Evolutionary conservation across 2,329 filamentous ascomycete genomes (phyloP), one percentile per base, ranked within the genome.

Genomic region (Paecilomyces sp.): DNA sequence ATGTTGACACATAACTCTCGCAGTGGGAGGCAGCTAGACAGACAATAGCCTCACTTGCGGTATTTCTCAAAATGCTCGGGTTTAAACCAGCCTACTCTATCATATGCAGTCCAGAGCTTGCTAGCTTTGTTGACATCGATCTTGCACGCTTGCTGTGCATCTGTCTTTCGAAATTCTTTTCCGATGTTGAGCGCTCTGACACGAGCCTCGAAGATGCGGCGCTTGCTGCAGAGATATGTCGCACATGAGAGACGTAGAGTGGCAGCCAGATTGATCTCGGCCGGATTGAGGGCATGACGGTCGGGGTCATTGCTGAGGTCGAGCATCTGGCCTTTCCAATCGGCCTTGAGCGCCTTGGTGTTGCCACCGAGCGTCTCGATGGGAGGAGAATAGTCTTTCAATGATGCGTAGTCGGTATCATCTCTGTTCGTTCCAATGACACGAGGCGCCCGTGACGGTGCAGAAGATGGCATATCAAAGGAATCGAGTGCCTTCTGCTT

Each of bases 101-200:
- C 90, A 71, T 91, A 97, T 5, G 91, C 91, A 41, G 87, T 87
- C 90, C 91, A 96, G 54, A 97, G 81, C 74, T 93, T 93, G 65
- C 91, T 95, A 2, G 92, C 91, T 80, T 97, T 97, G 81, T 97
- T 97, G 73, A 97, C 93, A 69, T 97, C 93, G 64, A 97, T 96
- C 80, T 95, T 95, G 83, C 91, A 96, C n/a, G 91, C 91, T 73
- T 96, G 90, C 74, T 97, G 93, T 4, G 92, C 91, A 71, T 96
- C 91, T 1, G 93, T 97, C 83, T 96, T 96, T 73, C 91, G 88
- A 74, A 96, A 97, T 69, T 92, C 89, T 75, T 95, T 94, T 71
- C 84, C 83, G 36, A 85, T 86, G 59, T 79, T 76, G 41, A 86
- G 77, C 1, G 87, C 84, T 61, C 88, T 84, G 34, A 93, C 83